Conservation (phyloP, 176 grass and related monocot genomes). For the Poa annua region DNA sequence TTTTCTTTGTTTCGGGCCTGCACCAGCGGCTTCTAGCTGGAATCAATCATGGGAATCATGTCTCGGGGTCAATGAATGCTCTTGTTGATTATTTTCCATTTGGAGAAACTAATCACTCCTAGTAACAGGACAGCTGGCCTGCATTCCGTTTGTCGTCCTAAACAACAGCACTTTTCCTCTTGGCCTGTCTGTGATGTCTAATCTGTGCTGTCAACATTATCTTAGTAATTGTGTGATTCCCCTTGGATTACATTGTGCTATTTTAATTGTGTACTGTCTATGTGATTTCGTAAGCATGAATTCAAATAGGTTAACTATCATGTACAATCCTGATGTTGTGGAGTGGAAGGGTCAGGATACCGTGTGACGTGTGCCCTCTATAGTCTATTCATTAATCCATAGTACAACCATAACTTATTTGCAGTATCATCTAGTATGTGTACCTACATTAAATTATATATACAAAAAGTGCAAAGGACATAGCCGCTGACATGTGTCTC, state of each 20-base stretch:
- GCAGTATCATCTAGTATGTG: neutral
- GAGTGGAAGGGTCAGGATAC: neutral
- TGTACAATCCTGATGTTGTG: neutral
- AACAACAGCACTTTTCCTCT: neutral
- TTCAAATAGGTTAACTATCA: neutral
- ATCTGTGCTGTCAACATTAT: constrained; percentile 3
- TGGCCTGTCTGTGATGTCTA: neutral
- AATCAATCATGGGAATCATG: neutral
- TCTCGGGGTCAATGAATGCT: neutral
- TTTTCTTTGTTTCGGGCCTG: neutral
- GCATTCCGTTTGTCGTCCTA: neutral
- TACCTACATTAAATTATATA: neutral
- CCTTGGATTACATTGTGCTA: neutral
- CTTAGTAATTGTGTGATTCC: neutral
- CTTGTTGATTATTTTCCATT: neutral
- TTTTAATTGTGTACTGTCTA: neutral
- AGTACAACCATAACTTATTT: neutral
- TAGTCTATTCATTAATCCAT: neutral
- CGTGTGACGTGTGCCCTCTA: neutral
- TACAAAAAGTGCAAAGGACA: neutral
- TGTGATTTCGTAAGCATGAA: neutral
- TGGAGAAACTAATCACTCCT: neutral
- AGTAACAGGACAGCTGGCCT: constrained; percentile 4
- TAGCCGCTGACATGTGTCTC: neutral
- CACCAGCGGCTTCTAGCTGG: neutral